phyloP scores from a whole-genome alignment of 2,329 filamentous ascomycete species.

The Colletotrichum tropicale region DNA sequence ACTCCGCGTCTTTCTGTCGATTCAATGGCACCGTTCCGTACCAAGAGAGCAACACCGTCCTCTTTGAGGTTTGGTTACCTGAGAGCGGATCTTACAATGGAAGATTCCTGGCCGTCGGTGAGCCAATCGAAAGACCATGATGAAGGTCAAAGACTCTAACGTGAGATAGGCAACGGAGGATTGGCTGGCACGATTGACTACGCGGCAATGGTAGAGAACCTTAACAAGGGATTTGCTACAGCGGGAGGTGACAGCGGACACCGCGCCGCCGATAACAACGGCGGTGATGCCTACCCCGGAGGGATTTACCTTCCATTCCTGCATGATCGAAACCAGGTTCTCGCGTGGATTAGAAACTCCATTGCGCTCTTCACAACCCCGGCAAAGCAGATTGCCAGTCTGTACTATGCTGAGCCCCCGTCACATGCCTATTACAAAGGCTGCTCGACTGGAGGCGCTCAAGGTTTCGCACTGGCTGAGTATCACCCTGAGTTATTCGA shows the following conservation, averaged over 20 bases:
- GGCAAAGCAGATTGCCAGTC: neutral
- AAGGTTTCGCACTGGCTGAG: neutral
- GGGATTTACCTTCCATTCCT: neutral
- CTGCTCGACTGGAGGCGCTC: slow-evolving; percentile 5
- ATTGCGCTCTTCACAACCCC: neutral
- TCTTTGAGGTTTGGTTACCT: neutral
- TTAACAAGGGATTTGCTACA: neutral
- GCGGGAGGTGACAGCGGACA: slow-evolving; percentile 6
- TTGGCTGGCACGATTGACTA: slow-evolving; percentile 1
- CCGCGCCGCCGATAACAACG: neutral
- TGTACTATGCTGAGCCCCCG: neutral
- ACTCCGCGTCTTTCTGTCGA: neutral
- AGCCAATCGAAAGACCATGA: neutral
- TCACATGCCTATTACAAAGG: neutral
- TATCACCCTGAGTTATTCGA: neutral
- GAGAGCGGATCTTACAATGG: neutral
- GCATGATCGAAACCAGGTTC: neutral
- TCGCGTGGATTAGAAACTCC: slow-evolving; percentile 7
- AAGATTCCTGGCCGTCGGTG: neutral
- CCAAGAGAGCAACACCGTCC: neutral
- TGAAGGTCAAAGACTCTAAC: neutral
- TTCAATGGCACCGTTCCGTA: neutral
- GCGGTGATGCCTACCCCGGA: neutral
- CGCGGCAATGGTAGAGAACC: neutral
- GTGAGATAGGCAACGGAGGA: neutral